Base-by-base conservation (phyloP, 345 rosid species). In the Eucalyptus tenuipes region DNA sequence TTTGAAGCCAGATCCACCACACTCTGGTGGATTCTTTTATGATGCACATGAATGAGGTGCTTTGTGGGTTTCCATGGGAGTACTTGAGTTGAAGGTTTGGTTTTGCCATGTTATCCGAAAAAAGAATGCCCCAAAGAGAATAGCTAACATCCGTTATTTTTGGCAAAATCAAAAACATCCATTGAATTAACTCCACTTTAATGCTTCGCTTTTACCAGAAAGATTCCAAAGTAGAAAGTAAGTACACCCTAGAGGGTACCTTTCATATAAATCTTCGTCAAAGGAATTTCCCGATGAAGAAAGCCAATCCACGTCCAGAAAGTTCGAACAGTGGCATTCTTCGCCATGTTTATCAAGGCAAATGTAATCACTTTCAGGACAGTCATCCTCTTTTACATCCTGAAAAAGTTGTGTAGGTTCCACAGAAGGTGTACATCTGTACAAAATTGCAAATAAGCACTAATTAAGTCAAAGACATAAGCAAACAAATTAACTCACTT, bases 211-310 rank as follows among this genome's bases (percentile, higher is more conserved):
- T 75, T 37, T 24, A 75, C 84, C 16, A 75, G 82, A 75, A 40
- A 75, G 27, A 75, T 75, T 61, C 27, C 44, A 31, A 87, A 87
- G 50, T 16, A 31, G 29, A 50, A 47, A 27, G 52, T 47, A 27
- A 49, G 52, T 45, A 45, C 33, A 55, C 24, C 68, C 49, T 17
- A 50, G 48, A 48, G 27, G 45, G 11, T 93, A 98, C 99, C 99
- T 96, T 88, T 94, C 97, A 88, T 88, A 93, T 55, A 89, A 90
- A 88, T 98, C 99, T 86, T 95, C 99, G 59, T 96, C 99, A 37
- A 95, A 97, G 31, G 99, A 98, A 93, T 96, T 95, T 88, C 97
- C 99, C 12, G 99, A 95, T 87, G 99, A 97, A 89, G 99, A 98
- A 88, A 94, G 94, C 97, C 98, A 94, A 50, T 96, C 99, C 89